These are phyloP conservation scores for Cephalotrichum gorgonifer DNA, from an alignment of 2,329 filamentous ascomycete genomes.

Conservation along the genomic window DNA sequence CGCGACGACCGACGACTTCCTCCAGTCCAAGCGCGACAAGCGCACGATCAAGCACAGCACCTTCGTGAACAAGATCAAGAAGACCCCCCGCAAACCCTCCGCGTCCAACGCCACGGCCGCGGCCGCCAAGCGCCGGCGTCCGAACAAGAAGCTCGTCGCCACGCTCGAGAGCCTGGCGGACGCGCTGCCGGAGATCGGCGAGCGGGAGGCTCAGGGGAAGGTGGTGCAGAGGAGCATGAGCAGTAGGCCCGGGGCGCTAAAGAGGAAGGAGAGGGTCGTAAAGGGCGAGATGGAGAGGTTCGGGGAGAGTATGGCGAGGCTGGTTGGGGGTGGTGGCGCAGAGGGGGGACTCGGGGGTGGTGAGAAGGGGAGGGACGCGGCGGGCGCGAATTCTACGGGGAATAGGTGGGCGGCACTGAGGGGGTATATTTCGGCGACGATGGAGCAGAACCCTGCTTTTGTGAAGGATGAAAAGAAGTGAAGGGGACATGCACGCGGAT, in stretches of 20 bases:
- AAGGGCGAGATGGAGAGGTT: conserved; percentile 76
- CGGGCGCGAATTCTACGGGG: conserved; percentile 27
- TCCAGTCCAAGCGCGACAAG: conserved; percentile 73
- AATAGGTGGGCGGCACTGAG: conserved; percentile 73
- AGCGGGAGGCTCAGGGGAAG: conserved; percentile 46
- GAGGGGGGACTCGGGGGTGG: conserved; percentile 4
- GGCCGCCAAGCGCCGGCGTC: conserved; percentile 23
- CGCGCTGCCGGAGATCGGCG: conserved; percentile 57
- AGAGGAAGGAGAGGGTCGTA: conserved; percentile 72
- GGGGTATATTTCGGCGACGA: conserved; percentile 73
- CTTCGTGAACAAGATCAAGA: conserved; percentile 68
- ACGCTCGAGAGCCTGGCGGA: conserved; percentile 68
- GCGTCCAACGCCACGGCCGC: conserved; percentile 13
- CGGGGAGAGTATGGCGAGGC: conserved; percentile 67
- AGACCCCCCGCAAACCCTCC: conserved; percentile 43
- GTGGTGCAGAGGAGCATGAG: conserved; percentile 66
- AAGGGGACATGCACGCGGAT: background rate
- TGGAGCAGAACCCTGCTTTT: conserved; percentile 82
- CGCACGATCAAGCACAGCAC: conserved; percentile 69
- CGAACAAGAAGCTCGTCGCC: conserved; percentile 68
- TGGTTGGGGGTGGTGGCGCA: conserved; percentile 31
- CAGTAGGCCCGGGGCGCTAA: conserved; percentile 68
- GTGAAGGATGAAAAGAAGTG: conserved; percentile 11
- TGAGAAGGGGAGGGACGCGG: conserved; percentile 8
- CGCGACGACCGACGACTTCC: conserved; percentile 46